These are phyloP conservation scores for Phytophthora constricta DNA, from an alignment of 352 stramenopile species.

Conservation along the genomic window DNA sequence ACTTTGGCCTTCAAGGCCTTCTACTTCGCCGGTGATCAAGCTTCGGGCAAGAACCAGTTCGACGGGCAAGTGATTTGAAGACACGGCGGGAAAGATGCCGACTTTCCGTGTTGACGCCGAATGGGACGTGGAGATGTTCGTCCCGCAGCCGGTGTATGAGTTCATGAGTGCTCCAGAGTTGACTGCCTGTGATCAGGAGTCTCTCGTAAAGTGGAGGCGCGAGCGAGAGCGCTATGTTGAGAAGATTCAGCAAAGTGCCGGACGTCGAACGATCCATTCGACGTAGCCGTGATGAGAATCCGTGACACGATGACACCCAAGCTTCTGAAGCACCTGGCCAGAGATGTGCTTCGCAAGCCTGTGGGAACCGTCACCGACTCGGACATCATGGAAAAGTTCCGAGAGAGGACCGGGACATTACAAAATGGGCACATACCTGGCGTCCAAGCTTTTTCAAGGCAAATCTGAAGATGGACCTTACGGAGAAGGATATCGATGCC, in stretches of 20 bases:
- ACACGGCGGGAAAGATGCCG: slow-evolving; percentile 11
- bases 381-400: slow-evolving; percentile 19
- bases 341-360: slow-evolving; percentile 13
- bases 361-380: slow-evolving; percentile 17
- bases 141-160: slow-evolving; percentile 23
- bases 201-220: slow-evolving; percentile 19
- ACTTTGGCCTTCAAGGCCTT: slow-evolving; percentile 23
- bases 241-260: slow-evolving; percentile 25
- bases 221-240: slow-evolving; percentile 22
- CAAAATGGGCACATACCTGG: slow-evolving; percentile 21
- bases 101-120: slow-evolving; percentile 21
- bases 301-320: slow-evolving; percentile 12
- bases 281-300: slow-evolving; percentile 18
- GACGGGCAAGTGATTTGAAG: slow-evolving; percentile 6
- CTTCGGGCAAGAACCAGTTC: slow-evolving; percentile 12
- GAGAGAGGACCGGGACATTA: background rate
- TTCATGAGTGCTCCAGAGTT: slow-evolving; percentile 23
- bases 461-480: slow-evolving; percentile 23
- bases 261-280: slow-evolving; percentile 21
- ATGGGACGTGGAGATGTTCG: slow-evolving; percentile 24
- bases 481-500: slow-evolving; percentile 7
- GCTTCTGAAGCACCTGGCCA: slow-evolving; percentile 15
- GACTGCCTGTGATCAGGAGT: slow-evolving; percentile 18
- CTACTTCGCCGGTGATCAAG: slow-evolving; percentile 11
- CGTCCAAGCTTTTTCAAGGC: slow-evolving; percentile 16